Base-by-base conservation (phyloP, 164 flowering plant species). In the Nelumbo lutea region DNA sequence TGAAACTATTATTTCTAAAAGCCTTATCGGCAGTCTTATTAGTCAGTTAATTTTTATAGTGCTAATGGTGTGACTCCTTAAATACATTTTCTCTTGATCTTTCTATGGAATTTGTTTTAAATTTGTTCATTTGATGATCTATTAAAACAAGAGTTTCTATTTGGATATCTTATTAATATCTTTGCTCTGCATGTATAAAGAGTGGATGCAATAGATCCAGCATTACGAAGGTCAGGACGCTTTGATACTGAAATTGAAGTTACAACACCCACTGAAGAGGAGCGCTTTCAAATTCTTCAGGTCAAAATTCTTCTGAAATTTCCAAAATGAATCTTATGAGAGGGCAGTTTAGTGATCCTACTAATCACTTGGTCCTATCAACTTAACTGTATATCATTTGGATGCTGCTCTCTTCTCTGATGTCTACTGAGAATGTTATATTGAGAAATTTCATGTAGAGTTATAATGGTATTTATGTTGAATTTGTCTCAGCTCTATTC, bases 161-260 rank as follows among this genome's bases (percentile, higher is more conserved):
- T 38, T 50, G 43, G 5, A 56, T 68, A 44, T 38, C 2, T 47
- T 47, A 53, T 46, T 65, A 6, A 61, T 53, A 3, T 57, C 39
- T 56, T 53, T 10, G 45, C 14, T 61, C 65, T 62, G 14, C 66
- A 44, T 82, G 70, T 65, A 13, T 61, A 6, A 65, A 93, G 98
- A 72, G 83, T 86, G 75, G 94, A 90, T 78, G 88, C 85, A 13
- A 83, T 96, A 72, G 98, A 93, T 76, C 97, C 97, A 65, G 96
- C 96, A 50, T 72, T 96, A 58, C 81, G 98, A 78, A 86, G 98
- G 75, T 75, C 84, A 5, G 97, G 98, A 41, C 95, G 97, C 67
- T 89, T 96, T 84, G 96, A 91, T 86, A 72, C 76, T 70, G 97
- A 89, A 73, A 75, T 96, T 73, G 98, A 96, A 83, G 96, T 96